A percentile compares a stretch with the other conserved stretches of the same genome.
Evolutionary conservation across 805 yeast genomes (phyloP).

Genomic region (Cyberlindnera xylosilytica): DNA sequence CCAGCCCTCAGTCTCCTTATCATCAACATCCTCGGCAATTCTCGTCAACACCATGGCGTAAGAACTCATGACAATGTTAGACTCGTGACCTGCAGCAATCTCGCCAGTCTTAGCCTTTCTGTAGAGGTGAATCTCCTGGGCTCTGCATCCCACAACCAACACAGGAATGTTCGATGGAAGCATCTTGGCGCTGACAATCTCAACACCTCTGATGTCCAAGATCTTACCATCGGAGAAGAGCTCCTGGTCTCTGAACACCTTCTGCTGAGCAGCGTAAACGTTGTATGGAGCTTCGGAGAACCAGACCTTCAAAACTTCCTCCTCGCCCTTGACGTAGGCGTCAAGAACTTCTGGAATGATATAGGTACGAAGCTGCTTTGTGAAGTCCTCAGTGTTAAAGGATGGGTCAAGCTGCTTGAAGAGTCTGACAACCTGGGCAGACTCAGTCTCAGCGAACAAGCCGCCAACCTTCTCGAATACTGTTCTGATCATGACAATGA

Average conservation of each 20-base stretch:
- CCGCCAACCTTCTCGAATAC: slow-evolving; percentile 78
- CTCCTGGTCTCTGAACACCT: slow-evolving; percentile 88
- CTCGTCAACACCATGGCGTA: slow-evolving; percentile 96
- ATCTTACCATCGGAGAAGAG: slow-evolving; percentile 87
- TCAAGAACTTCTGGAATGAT: slow-evolving; percentile 94
- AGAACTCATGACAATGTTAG: slow-evolving; percentile 86
- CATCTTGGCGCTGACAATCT: slow-evolving; percentile 80
- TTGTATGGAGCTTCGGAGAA: slow-evolving; percentile 95
- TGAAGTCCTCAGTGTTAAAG: slow-evolving; percentile 75
- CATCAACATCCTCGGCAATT: slow-evolving; percentile 85
- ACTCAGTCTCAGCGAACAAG: slow-evolving; percentile 86
- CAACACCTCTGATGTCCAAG: slow-evolving; percentile 93
- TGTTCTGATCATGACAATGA: slow-evolving; percentile 77
- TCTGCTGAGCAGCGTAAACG: slow-evolving; percentile 90
- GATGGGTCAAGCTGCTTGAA: slow-evolving; percentile 88
- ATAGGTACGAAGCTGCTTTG: slow-evolving; percentile 81
- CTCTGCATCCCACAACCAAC: slow-evolving; percentile 89
- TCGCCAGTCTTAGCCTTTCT: slow-evolving; percentile 90
- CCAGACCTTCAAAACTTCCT: slow-evolving; percentile 80
- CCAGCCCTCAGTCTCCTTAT: slow-evolving; percentile 96
- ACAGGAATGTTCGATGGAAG: slow-evolving; percentile 92
- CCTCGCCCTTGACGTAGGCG: slow-evolving; percentile 92
- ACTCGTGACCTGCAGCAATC: slow-evolving; percentile 93
- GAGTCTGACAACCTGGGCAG: slow-evolving; percentile 84
- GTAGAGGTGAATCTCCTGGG: slow-evolving; percentile 90